Percentiles rank a stretch among this genome's conserved stretches.
Evolutionary conservation across 768 basidiomycete genomes (phyloP).

Genomic region (Auriscalpium vulgare): DNA sequence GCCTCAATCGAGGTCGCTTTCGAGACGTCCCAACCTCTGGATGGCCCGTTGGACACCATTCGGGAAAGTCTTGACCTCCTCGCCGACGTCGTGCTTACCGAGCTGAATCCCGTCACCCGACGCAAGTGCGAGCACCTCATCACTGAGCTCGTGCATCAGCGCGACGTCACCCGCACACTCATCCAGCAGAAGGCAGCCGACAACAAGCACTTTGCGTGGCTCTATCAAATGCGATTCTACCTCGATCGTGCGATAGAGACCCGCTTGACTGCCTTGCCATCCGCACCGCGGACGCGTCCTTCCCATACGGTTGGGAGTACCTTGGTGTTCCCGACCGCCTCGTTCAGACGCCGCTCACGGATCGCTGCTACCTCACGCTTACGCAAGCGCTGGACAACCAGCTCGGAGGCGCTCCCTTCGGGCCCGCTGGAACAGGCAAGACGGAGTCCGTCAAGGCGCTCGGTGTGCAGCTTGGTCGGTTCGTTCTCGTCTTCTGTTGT

Average conservation of each 20-base stretch:
- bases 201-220: conserved; percentile 77
- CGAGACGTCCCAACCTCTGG: conserved; percentile 45
- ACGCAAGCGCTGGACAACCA: conserved; percentile 94
- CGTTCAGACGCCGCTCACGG: conserved; percentile 96
- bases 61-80: conserved; percentile 83
- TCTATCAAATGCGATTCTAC: conserved; percentile 99
- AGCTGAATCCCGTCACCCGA: conserved; percentile 84
- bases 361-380: conserved; percentile 91
- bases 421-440: conserved; percentile 93
- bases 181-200: conserved; percentile 57
- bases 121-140: conserved; percentile 98
- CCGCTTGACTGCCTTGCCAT: conserved; percentile 77
- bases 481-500: conserved; percentile 99
- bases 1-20: conserved; percentile 67
- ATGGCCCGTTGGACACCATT: conserved; percentile 65
- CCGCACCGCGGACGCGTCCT: conserved; percentile 81
- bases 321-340: conserved; percentile 94
- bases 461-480: conserved; percentile 93
- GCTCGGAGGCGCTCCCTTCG: conserved; percentile 95
- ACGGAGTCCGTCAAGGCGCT: conserved; percentile 99
- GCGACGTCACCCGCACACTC: conserved; percentile 85
- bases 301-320: conserved; percentile 99
- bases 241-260: conserved; percentile 59
- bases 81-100: conserved; percentile 92
- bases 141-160: conserved; percentile 96